Conservation (phyloP, 2,329 filamentous ascomycete species). For the Fusarium coicis region DNA sequence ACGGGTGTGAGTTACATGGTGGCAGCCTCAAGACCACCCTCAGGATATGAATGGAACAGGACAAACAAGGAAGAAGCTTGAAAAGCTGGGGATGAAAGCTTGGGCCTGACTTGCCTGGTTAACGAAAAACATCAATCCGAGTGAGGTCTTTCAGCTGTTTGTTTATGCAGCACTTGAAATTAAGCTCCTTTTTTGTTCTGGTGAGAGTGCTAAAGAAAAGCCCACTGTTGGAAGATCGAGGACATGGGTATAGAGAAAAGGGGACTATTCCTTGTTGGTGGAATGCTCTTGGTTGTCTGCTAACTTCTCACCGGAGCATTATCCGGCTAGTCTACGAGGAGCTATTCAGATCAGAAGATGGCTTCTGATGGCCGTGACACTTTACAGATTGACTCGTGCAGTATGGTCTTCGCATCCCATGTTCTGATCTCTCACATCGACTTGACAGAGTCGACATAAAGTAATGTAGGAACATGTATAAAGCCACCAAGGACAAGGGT, state of each 20-base stretch:
- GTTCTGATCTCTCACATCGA: constrained; percentile 10
- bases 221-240: constrained; percentile 19
- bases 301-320: not conserved
- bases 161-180: constrained; percentile 6
- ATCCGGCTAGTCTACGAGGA: not conserved
- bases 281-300: not conserved
- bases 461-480: constrained; percentile 22
- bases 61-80: constrained; percentile 21
- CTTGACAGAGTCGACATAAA: constrained; percentile 13
- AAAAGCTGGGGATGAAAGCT: constrained; percentile 34
- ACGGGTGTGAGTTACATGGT: constrained; percentile 19
- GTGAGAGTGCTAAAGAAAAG: constrained; percentile 14
- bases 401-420: not conserved
- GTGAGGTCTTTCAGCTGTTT: constrained; percentile 8
- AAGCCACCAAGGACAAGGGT: constrained; percentile 28
- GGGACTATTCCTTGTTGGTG: constrained; percentile 26
- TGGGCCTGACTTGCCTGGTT: constrained; percentile 3
- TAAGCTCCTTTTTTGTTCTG: constrained; percentile 15
- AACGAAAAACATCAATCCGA: not conserved
- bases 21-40: constrained; percentile 9
- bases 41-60: not conserved
- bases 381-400: not conserved
- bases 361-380: not conserved
- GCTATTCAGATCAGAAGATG: not conserved
- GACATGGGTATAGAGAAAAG: constrained; percentile 22